Conservation (phyloP, 2,329 filamentous ascomycete species). For the Massarina eburnea region DNA sequence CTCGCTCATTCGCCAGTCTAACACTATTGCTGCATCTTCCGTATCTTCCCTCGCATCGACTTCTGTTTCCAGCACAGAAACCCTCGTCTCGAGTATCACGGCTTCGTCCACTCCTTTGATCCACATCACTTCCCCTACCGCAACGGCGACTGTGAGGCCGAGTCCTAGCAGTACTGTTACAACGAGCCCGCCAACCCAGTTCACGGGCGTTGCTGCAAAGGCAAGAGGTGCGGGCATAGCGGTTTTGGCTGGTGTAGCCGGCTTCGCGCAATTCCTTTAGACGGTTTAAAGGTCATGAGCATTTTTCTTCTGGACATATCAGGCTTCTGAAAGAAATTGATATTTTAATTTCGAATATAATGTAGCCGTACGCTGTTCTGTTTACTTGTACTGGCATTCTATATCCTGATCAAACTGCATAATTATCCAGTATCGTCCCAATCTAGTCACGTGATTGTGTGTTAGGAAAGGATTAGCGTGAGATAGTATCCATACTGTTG, state of each 20-base stretch:
- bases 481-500: too few species aligned
- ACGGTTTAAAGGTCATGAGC: too few species aligned
- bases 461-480: too few species aligned
- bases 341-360: too few species aligned
- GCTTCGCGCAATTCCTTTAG: slow-evolving; percentile 7
- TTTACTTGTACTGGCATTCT: too few species aligned
- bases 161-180: slow-evolving; percentile 14
- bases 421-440: too few species aligned
- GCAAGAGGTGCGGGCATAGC: slow-evolving; percentile 17
- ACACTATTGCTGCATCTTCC: slow-evolving; percentile 7
- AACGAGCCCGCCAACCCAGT: slow-evolving; percentile 11
- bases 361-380: too few species aligned
- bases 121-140: slow-evolving; percentile 6
- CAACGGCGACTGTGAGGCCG: slow-evolving; percentile 1
- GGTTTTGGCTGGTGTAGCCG: slow-evolving; percentile 19
- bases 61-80: neutral
- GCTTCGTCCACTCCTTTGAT: slow-evolving; percentile 11
- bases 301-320: too few species aligned
- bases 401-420: too few species aligned
- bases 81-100: neutral
- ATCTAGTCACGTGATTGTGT: too few species aligned
- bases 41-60: neutral
- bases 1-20: slow-evolving; percentile 51
- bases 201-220: slow-evolving; percentile 18
- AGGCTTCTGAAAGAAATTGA: too few species aligned